Evolutionary conservation across 192 early-diverging fungal species (phyloP).

Genomic region (Linnemannia schmuckeri): DNA sequence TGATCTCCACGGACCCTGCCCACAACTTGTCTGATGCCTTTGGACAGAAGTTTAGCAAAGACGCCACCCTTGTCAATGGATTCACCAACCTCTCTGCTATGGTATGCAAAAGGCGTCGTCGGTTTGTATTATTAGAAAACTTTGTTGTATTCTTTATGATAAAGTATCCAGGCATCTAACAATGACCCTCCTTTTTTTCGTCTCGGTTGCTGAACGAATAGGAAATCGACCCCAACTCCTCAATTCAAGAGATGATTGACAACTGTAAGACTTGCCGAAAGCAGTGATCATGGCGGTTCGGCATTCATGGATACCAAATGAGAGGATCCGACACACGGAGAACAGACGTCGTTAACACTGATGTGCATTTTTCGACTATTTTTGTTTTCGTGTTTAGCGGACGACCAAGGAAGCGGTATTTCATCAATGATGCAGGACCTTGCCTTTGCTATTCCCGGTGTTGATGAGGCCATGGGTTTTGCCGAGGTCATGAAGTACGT

Average conservation of each 20-base stretch:
- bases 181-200: too few relatives aligned
- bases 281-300: neutral
- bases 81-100: slow-evolving; percentile 97
- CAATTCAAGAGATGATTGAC: slow-evolving; percentile 99
- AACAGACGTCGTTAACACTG: neutral
- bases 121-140: neutral
- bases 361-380: neutral
- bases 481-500: slow-evolving; percentile 99
- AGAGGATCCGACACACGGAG: slow-evolving; percentile 25
- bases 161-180: too few relatives aligned
- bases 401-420: slow-evolving; percentile 78
- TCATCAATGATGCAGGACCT: slow-evolving; percentile 96
- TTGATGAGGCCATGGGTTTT: slow-evolving; percentile 99
- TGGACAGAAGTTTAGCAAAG: slow-evolving; percentile 99
- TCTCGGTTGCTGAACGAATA: slow-evolving; percentile 29
- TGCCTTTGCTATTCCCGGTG: slow-evolving; percentile 99
- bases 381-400: slow-evolving; percentile 57
- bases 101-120: slow-evolving; percentile 62
- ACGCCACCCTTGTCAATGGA: slow-evolving; percentile 94
- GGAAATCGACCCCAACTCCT: slow-evolving; percentile 99
- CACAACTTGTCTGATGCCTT: slow-evolving; percentile 99
- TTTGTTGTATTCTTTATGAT: neutral
- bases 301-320: neutral
- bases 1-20: slow-evolving; percentile 99
- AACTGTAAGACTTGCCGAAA: slow-evolving; percentile 67